These are phyloP conservation scores for Penicillium antarcticum DNA, from an alignment of 495 filamentous ascomycete species.

Conservation along the genomic window DNA sequence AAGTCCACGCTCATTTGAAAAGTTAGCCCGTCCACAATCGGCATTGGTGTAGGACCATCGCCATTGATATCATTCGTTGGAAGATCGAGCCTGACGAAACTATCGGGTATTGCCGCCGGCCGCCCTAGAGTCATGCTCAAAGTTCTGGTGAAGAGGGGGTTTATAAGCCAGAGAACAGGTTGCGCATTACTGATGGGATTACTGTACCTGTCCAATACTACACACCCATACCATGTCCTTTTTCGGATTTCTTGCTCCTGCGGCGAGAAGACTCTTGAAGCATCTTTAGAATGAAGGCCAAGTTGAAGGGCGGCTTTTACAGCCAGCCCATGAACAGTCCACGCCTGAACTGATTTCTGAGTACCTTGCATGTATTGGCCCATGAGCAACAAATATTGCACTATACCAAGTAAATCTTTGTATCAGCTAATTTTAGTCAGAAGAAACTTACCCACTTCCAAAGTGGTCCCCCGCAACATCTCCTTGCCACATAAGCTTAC, in stretches of 20 bases:
- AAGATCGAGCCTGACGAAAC: slow-evolving; percentile 36
- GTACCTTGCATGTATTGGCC: slow-evolving; percentile 44
- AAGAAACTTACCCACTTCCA: slow-evolving; percentile 32
- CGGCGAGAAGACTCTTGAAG: slow-evolving; percentile 25
- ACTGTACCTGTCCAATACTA: slow-evolving; percentile 42
- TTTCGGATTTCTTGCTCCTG: slow-evolving; percentile 40
- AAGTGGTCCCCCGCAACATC: slow-evolving; percentile 28
- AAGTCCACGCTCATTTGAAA: slow-evolving; percentile 23
- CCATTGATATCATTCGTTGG: too few species aligned
- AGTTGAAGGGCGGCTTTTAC: slow-evolving; percentile 39
- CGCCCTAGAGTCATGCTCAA: slow-evolving; percentile 48
- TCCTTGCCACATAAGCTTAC: slow-evolving; percentile 27
- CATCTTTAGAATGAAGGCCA: slow-evolving; percentile 37
- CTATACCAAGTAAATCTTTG: too few species aligned
- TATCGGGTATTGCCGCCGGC: slow-evolving; percentile 36
- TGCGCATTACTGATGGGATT: too few species aligned
- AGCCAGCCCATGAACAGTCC: slow-evolving; percentile 41
- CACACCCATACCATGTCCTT: slow-evolving; percentile 45
- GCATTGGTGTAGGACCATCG: too few species aligned
- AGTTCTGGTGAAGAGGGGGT: too few species aligned
- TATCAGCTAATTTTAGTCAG: too few species aligned
- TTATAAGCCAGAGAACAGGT: too few species aligned
- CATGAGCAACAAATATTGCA: slow-evolving; percentile 39
- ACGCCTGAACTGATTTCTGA: slow-evolving; percentile 41
- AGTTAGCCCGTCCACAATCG: too few species aligned